Evolutionary conservation across 208 protist genomes (phyloP), one percentile per base, ranked within the genome.

Genomic region (Wallacemonas sp.): DNA sequence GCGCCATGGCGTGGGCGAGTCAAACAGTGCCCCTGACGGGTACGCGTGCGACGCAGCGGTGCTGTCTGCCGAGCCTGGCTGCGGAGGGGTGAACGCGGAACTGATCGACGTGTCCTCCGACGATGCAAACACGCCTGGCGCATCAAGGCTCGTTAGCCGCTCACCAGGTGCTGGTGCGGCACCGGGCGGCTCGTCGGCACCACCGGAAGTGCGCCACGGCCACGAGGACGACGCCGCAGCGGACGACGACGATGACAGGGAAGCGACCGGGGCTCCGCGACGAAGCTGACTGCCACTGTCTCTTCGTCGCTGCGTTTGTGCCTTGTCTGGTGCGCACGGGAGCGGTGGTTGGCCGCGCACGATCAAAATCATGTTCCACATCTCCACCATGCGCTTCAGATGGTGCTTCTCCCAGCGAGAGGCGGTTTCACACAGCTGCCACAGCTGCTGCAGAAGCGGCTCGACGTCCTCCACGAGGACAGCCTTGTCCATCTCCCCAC

Each of bases 331-430:
- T 57, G n/a, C 50, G n/a, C n/a, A n/a, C n/a, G 50, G 50, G 17
- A 57, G 29, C 30, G 32, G 50, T 19, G 50, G 24, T 32, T 57
- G 30, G 3, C 50, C 50, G 17, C 50, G 50, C 15, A 39, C 50
- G 12, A 57, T 33, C 50, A 57, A 21, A 0, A 57, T n/a, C 50
- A 57, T 57, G 50, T 39, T 57, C 50, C 50, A 57, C 50, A 57
- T 34, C 26, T 57, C 50, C 6, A 32, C 30, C 50, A 57, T 57
- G 50, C 50, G 50, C 26, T 27, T 15, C 9, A 57, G 12, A n/a
- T 39, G 32, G 50, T 57, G 50, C 50, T 19, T 26, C 32, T 57
- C 50, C 32, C 26, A 57, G 8, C 50, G 50, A 12, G 29, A 24
- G 3, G 50, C 50, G 29, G 50, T 24, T 4, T 57, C 50, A 27